Evolutionary conservation across 164 flowering plant species (phyloP), one percentile per base, ranked within the genome.

Genomic region (Chimonanthus praecox): DNA sequence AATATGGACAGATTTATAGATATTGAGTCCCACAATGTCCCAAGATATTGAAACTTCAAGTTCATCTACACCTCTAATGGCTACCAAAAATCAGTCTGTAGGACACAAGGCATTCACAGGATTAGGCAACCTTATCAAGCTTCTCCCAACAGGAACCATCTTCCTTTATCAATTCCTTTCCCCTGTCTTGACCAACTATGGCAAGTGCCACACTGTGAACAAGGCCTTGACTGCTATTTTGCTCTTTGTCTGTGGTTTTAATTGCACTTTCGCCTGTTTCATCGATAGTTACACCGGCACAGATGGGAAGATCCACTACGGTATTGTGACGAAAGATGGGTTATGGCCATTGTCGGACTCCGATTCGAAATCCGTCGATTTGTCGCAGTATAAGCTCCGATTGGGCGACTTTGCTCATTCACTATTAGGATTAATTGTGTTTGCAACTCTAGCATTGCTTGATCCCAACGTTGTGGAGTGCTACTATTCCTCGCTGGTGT

Each of bases 111-210:
- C 93, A 6, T 72, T 89, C 13, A 67, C 80, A 3, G 89, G 90
- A 5, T 20, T 85, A 5, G 94, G 87, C 4, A 91, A 86, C 81
- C 88, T 94, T 67, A 75, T 91, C 54, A 89, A 79, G 78, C 90
- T 94, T 70, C 97, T 94, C 47, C 98, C 98, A 0, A 91, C 97
- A 1, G 97, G 97, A 60, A 94, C 97, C 0, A 89, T 91, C 68
- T 91, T 94, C 85, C 2, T 83, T 21, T 94, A 80, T 80, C 94
- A 89, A 50, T 88, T 91, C 84, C 90, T 94, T 47, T 88, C 76
- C 74, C 98, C 98, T 49, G 80, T 90, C 44, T 21, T 92, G 1
- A 81, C 95, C 80, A 89, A 91, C 92, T 85, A 84, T 68, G 98
- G 98, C 54, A 72, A 87, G 3, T 92, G 98, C 83, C 67, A 72